phyloP scores from a whole-genome alignment of 2,329 filamentous ascomycete genomes.

The Canariomyces notabilis region DNA sequence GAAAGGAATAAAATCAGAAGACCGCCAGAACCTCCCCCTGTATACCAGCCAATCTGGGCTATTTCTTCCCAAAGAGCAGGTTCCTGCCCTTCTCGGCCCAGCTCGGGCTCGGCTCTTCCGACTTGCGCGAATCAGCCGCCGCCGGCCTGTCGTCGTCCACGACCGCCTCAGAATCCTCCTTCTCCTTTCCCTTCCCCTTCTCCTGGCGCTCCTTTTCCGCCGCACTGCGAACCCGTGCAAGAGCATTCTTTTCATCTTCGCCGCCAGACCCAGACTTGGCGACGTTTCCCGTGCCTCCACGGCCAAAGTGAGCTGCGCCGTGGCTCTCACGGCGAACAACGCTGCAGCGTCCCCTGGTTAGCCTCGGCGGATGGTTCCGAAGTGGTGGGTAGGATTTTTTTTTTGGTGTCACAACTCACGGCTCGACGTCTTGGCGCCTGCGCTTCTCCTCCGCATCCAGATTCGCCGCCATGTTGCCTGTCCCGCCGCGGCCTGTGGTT shows the following conservation, averaged over 20 bases:
- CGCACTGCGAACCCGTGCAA: background rate
- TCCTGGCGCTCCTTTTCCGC: slow-evolving; percentile 26
- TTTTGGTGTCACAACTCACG: slow-evolving; percentile 45
- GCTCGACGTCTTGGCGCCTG: slow-evolving; percentile 75
- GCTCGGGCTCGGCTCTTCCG: slow-evolving; percentile 10
- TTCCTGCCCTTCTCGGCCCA: slow-evolving; percentile 27
- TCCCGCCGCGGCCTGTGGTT: slow-evolving; percentile 84
- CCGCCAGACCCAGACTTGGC: slow-evolving; percentile 48
- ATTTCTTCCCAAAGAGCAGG: slow-evolving; percentile 25
- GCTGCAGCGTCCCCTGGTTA: slow-evolving; percentile 32
- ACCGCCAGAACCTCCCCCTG: background rate
- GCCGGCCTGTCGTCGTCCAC: background rate
- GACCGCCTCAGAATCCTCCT: background rate
- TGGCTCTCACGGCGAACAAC: slow-evolving; percentile 51
- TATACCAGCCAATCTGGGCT: background rate
- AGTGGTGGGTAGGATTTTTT: background rate
- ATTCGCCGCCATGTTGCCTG: slow-evolving; percentile 77
- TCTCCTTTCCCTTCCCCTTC: slow-evolving; percentile 46
- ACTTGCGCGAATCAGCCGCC: slow-evolving; percentile 3
- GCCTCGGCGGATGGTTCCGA: too few species aligned
- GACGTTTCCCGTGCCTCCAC: slow-evolving; percentile 71
- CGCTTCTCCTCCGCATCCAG: slow-evolving; percentile 70
- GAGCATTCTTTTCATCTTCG: slow-evolving; percentile 20
- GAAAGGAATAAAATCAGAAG: background rate
- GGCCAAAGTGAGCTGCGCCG: slow-evolving; percentile 62